Conservation (phyloP, 495 filamentous ascomycete genomes). For the Collariella sp. region DNA sequence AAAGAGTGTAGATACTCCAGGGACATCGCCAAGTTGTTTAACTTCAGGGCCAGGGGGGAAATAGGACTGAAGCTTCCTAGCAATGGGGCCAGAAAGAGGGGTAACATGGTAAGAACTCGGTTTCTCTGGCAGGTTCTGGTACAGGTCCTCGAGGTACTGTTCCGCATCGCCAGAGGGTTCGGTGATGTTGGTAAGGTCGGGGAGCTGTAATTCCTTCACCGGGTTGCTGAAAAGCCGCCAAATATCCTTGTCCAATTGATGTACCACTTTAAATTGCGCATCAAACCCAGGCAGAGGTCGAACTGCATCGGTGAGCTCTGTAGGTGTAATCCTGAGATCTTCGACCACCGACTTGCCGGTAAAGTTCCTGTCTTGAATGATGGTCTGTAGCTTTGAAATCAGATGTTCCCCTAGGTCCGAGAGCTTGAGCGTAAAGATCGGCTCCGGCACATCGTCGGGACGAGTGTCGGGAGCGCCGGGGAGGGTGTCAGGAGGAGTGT, state of each 20-base stretch:
- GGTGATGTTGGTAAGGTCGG: background rate
- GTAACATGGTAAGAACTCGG: background rate
- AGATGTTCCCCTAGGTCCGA: background rate
- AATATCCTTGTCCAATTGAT: background rate
- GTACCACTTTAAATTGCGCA: background rate
- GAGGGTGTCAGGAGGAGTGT: background rate
- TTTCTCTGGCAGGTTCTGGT: background rate
- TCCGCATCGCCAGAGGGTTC: background rate
- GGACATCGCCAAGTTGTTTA: background rate
- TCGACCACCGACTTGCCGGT: background rate
- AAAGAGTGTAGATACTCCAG: background rate
- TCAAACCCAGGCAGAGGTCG: background rate
- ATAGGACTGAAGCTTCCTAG: background rate
- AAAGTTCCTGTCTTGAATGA: background rate
- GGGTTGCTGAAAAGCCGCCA: background rate
- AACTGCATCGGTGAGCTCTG: background rate
- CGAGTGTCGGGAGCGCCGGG: background rate
- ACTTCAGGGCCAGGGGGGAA: slow-evolving; percentile 1
- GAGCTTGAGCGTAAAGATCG: background rate
- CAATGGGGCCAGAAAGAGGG: background rate
- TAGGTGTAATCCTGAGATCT: background rate
- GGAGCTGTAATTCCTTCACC: background rate
- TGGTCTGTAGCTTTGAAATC: slow-evolving; percentile 4
- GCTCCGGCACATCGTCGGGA: background rate
- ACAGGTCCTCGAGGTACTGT: slow-evolving; percentile 3